phyloP scores from a whole-genome alignment of 768 basidiomycete species.

The Glaciozyma martinii region DNA sequence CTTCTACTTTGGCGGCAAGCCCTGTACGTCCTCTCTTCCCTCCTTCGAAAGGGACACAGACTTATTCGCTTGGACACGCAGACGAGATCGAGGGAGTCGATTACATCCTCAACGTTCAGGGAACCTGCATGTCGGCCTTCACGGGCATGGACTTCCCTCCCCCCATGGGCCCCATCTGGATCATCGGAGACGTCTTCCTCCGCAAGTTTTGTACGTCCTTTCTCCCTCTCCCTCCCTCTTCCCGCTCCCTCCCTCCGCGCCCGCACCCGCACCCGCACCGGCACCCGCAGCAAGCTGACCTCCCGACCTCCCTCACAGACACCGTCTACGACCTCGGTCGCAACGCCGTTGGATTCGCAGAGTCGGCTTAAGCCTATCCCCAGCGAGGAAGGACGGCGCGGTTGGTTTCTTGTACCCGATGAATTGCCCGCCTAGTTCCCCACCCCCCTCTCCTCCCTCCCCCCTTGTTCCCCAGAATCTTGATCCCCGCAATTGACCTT shows the following conservation, averaged over 20 bases:
- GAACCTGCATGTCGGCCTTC: constrained; percentile 90
- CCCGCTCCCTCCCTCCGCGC: neutral
- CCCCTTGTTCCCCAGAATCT: no score
- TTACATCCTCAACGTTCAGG: constrained; percentile 82
- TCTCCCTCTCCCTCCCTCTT: no score
- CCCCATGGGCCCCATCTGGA: constrained; percentile 36
- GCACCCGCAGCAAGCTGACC: no score
- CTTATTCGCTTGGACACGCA: neutral
- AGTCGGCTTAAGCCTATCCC: constrained; percentile 20
- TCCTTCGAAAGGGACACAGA: neutral
- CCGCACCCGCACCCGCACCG: no score
- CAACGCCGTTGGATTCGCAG: constrained; percentile 77
- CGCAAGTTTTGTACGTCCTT: constrained; percentile 67
- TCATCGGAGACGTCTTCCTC: constrained; percentile 63
- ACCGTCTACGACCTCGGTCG: constrained; percentile 61
- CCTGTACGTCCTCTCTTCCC: constrained; percentile 31
- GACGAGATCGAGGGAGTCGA: constrained; percentile 71
- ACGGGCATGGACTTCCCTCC: constrained; percentile 77
- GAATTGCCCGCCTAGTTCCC: no score
- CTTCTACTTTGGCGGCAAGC: constrained; percentile 71
- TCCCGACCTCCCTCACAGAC: neutral
- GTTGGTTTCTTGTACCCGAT: no score
- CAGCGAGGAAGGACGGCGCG: no score
- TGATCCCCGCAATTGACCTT: no score
- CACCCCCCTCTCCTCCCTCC: no score